Evolutionary conservation across 2,329 filamentous ascomycete species (phyloP), one percentile per base, ranked within the genome.

Genomic region (Paraconiothyrium sp.): DNA sequence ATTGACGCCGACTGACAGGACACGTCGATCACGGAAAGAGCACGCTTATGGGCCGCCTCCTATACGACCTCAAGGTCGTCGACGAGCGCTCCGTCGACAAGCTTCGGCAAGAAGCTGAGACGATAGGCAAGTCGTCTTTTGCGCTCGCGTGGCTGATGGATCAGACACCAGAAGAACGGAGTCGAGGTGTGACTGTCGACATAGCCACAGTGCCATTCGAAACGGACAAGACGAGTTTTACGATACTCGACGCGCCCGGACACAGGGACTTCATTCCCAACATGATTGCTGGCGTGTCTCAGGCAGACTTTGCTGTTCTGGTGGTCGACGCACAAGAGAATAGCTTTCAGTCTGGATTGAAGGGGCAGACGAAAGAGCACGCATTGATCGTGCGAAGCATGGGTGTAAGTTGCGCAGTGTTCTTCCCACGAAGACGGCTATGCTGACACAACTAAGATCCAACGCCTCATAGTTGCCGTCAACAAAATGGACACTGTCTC

Each of bases 11-110:
- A 16, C 48, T 2, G 3, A 59, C 75, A 93, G 93, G 95, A 14
- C 95, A 99, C 76, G 95, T 99, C 58, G 95, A 99, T 78, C 94
- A 96, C 56, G 95, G 95, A 56, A 99, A 99, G 80, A 97, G 93
- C 76, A 99, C 95, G 6, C 85, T 99, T 41, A 98, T 99, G 94
- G 95, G 94, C 0, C 89, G 95, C n/a, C 80, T 99, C 32, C 83
- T 99, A 5, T 89, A 94, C 46, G 95, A 99, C 70, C 86, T 97
- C 44, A 91, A 94, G 62, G 91, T 94, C 30, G 89, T 99, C 7
- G 92, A 97, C 68, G 89, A 97, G 74, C 86, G 94, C 62, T 94
- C 94, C 0, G 86, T 99, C 62, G 93, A 97, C 59, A 94, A 91
- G 76, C 94, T 96, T 70, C 88, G 90, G 22, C 91, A 91, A 76